phyloP scores from a whole-genome alignment of 2,329 filamentous ascomycete species.

The Colletotrichum musae region DNA sequence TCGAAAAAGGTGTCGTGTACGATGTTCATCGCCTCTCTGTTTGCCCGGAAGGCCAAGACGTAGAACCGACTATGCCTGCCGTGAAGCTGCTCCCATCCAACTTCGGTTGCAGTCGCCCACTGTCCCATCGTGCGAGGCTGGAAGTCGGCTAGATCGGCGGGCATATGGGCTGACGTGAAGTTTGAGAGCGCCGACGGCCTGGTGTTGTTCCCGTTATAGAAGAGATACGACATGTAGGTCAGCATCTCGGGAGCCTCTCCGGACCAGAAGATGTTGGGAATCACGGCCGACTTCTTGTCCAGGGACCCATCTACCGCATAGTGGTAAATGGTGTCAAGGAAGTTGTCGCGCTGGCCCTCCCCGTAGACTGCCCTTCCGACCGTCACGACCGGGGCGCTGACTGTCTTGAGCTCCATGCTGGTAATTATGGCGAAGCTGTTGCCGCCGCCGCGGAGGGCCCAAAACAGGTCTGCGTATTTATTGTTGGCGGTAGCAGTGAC shows the following conservation, averaged over 20 bases:
- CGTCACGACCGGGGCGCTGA: constrained; percentile 7
- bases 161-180: not conserved
- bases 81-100: not conserved
- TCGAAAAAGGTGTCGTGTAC: constrained; percentile 13
- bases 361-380: not conserved
- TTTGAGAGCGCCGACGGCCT: not conserved
- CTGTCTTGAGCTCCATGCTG: constrained; percentile 46
- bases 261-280: constrained; percentile 5
- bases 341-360: not conserved
- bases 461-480: constrained; percentile 58
- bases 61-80: constrained; percentile 6
- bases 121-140: not conserved
- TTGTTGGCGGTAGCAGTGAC: constrained; percentile 54
- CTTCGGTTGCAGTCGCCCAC: not conserved
- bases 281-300: not conserved
- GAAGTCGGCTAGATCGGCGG: not conserved
- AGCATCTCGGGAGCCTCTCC: not conserved
- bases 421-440: constrained; percentile 55
- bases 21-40: constrained; percentile 12
- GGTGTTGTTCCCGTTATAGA: constrained; percentile 20
- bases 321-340: constrained; percentile 6
- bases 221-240: constrained; percentile 19
- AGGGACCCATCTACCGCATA: not conserved
- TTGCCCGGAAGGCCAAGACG: constrained; percentile 2
- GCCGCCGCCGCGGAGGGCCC: constrained; percentile 58